Conservation (phyloP, 2,329 filamentous ascomycete species). For the Penicillium expansum region DNA sequence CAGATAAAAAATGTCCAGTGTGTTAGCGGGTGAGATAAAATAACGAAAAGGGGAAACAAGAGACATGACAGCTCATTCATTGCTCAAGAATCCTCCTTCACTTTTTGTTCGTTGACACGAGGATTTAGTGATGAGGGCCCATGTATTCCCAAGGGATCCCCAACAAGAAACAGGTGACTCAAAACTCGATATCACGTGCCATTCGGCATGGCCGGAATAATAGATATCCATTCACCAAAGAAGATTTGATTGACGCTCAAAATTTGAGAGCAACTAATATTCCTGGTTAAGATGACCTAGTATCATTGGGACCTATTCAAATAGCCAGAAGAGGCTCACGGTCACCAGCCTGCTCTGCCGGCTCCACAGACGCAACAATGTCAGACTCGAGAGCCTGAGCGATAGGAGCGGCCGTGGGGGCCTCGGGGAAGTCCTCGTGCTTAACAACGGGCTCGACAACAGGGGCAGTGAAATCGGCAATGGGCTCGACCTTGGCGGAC, state of each 20-base stretch:
- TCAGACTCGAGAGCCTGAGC: slow-evolving; percentile 23
- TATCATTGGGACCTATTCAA: slow-evolving; percentile 13
- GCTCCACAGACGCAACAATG: slow-evolving; percentile 24
- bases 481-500: slow-evolving; percentile 16
- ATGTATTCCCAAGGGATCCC: slow-evolving; percentile 11
- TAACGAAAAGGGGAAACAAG: slow-evolving; percentile 6
- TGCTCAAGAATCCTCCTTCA: slow-evolving; percentile 15
- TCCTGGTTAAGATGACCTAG: neutral
- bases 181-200: slow-evolving; percentile 2
- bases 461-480: slow-evolving; percentile 23
- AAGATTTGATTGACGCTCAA: neutral
- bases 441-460: slow-evolving; percentile 42
- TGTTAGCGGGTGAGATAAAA: slow-evolving; percentile 4
- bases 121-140: slow-evolving; percentile 1
- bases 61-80: slow-evolving; percentile 15
- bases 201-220: slow-evolving; percentile 11
- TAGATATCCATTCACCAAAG: slow-evolving; percentile 5
- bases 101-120: slow-evolving; percentile 12
- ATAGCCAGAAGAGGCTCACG: slow-evolving; percentile 37
- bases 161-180: slow-evolving; percentile 3
- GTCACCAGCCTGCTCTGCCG: slow-evolving; percentile 29
- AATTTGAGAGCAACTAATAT: neutral
- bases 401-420: slow-evolving; percentile 41
- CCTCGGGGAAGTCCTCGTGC: slow-evolving; percentile 52
- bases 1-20: slow-evolving; percentile 10